Evolutionary conservation across 306 rosid genomes (phyloP), one percentile per base, ranked within the genome.

Genomic region (Citrullus colocynthis): DNA sequence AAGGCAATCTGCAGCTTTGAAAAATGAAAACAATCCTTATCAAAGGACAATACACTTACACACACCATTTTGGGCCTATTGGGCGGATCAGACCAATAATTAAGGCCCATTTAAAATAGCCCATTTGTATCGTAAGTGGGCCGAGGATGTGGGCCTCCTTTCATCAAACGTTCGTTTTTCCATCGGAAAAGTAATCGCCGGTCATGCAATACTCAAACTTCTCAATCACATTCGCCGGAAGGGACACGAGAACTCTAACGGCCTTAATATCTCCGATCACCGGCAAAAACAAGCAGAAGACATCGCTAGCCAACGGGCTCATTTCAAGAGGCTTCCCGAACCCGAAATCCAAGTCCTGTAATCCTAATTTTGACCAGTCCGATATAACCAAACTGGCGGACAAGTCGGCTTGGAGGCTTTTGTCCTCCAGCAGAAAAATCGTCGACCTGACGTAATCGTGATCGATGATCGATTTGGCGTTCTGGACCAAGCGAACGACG

Each of bases 201-300:
- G 51, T 65, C 96, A 91, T 91, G 75, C 84, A 70, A 60, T 55
- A 71, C 56, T 83, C 82, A 57, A 93, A 93, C 11, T 77, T 93
- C 32, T 83, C 87, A 1, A 77, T 87, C 64, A 85, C 58, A 37
- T 81, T 69, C 82, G 90, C 91, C 0, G 98, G 97, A 41, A 93
- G 77, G 9, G 98, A 89, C 60, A 93, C 87, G 3, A 82, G 89
- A 73, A 91, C 97, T 78, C 93, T 85, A 56, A 91, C 88, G 1
- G 89, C 86, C 8, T 86, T 65, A 24, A 32, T 28, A 30, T 88
- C 91, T 2, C 89, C 91, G 9, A 60, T 24, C 3, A 89, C 96
- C 0, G 97, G 97, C 36, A 89, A 80, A 87, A 93, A 89, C 78
- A 91, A 80, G 81, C 98, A 93, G 88, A 89, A 93, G 69, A 93